Evolutionary conservation across 208 protist species (phyloP), one percentile per base, ranked within the genome.

Genomic region (Herpetomonas samuelpessoai): DNA sequence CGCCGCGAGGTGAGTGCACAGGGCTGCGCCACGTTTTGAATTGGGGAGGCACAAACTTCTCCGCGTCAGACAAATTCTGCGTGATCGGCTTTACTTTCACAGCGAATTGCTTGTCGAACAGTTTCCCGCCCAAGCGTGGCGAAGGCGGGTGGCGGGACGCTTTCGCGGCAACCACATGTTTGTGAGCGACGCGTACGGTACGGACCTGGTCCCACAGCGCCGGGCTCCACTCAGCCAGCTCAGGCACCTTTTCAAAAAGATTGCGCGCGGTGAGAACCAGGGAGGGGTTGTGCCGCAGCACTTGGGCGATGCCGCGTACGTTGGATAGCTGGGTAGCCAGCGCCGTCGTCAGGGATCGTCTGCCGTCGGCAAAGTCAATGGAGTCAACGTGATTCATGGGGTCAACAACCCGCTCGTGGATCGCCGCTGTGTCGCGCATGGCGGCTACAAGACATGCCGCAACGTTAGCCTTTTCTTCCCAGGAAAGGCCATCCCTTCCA

Each of bases 11-110:
- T 4, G 58, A 79, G 41, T 86, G 76, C 21, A 69, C 69, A 1
- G 77, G 83, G 24, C 59, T 76, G 21, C 74, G 69, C 79, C 80
- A 90, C 10, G 73, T 85, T 46, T 90, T 89, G 68, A 92, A 95
- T 62, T 79, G 65, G 0, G 85, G 78, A 24, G 88, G 88, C 38
- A 92, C 65, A 26, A 77, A 89, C 27, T 68, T 61, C 56, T 92
- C 82, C 14, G 75, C 68, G 29, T 81, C 72, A 14, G 84, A 73
- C 26, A 65, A 59, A 67, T 85, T 68, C 0, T 28, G 12, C 2
- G 65, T 68, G 44, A 72, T 70, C 10, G 70, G 69, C 57, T 83
- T 88, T 61, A 81, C 59, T 53, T 81, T 86, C 30, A 88, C 81
- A 18, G 61, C 65, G 57, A 81, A 92, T 47, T 75, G 46, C 19